Evolutionary conservation across 169 alveolate genomes (phyloP).

Genomic region (Plasmodium berghei): DNA sequence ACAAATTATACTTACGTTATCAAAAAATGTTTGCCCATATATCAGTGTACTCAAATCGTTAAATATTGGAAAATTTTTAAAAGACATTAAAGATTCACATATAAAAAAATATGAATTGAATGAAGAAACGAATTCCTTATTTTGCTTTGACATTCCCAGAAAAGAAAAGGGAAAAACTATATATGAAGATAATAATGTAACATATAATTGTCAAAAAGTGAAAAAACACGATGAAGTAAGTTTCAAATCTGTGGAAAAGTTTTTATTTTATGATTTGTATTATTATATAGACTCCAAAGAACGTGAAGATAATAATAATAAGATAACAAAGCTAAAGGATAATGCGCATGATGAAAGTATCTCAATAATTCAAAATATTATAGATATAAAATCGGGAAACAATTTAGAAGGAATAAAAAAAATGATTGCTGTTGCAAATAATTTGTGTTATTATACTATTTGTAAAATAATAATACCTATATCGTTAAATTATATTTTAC

Average conservation of each 20-base stretch:
- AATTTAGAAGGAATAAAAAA: constrained; percentile 44
- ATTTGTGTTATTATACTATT: constrained; percentile 39
- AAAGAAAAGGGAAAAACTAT: background rate
- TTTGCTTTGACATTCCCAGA: constrained; percentile 15
- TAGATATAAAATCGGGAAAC: constrained; percentile 73
- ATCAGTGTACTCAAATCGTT: constrained; percentile 18
- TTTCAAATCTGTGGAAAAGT: constrained; percentile 31
- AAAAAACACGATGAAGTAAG: background rate
- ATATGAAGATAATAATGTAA: background rate
- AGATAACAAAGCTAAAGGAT: constrained; percentile 4
- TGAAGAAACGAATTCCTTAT: constrained; percentile 8
- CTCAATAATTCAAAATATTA: constrained; percentile 25
- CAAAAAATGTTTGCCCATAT: constrained; percentile 56
- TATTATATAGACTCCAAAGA: background rate
- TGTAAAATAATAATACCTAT: constrained; percentile 47
- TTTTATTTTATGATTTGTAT: constrained; percentile 57
- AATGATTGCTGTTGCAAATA: constrained; percentile 26
- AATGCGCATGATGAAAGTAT: background rate
- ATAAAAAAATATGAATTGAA: constrained; percentile 25
- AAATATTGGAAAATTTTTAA: constrained; percentile 41
- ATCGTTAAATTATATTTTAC: constrained; percentile 55
- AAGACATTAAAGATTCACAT: constrained; percentile 14
- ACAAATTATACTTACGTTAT: constrained; percentile 37
- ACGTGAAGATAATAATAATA: background rate
- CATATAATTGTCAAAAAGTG: background rate